Evolutionary conservation across 2,329 filamentous ascomycete species (phyloP).

Genomic region (Trichoderma endophyticum): DNA sequence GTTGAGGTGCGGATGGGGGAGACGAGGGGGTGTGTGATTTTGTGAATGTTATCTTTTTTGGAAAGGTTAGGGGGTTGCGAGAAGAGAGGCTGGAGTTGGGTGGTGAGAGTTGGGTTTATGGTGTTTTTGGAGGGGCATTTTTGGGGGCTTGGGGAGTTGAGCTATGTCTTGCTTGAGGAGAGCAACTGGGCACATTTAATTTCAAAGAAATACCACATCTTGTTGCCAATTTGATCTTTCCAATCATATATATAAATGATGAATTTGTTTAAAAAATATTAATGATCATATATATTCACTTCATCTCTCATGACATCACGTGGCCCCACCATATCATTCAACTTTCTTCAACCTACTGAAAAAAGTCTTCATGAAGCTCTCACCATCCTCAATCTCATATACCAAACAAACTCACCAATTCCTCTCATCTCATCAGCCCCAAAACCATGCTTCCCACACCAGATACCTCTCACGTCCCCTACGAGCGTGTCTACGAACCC

Average conservation of each 20-base stretch:
- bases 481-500: slow-evolving; percentile 87
- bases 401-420: not conserved
- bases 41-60: slow-evolving; percentile 20
- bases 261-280: not conserved
- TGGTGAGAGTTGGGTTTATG: not conserved
- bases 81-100: not conserved
- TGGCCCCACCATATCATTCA: slow-evolving; percentile 23
- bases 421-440: not conserved
- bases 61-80: not conserved
- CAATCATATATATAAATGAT: not conserved
- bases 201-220: not conserved
- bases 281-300: not conserved
- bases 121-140: not conserved
- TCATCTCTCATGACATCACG: slow-evolving; percentile 23
- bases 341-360: not conserved
- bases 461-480: slow-evolving; percentile 86
- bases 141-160: not conserved
- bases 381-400: not conserved
- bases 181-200: not conserved
- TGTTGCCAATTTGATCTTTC: not conserved
- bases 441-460: slow-evolving; percentile 82
- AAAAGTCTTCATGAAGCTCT: slow-evolving; percentile 18
- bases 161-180: not conserved
- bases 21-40: slow-evolving; percentile 29
- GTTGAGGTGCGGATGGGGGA: slow-evolving; percentile 32